phyloP scores from a whole-genome alignment of 2,329 filamentous ascomycete genomes.

The Fusarium sp. region DNA sequence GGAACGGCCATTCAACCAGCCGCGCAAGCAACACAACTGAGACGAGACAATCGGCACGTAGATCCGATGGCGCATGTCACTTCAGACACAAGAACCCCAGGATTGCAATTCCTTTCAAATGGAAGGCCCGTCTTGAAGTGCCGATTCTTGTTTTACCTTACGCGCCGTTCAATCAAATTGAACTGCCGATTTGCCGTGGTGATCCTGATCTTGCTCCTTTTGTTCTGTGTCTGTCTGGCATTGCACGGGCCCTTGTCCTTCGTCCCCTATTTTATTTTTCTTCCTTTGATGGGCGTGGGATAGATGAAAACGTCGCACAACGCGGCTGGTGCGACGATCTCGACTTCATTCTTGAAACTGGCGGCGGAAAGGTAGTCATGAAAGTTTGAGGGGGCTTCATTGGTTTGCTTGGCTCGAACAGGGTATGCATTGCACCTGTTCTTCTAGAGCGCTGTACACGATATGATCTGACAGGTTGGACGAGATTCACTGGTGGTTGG shows the following conservation, averaged over 20 bases:
- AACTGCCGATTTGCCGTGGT: slow-evolving; percentile 15
- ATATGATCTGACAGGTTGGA: neutral
- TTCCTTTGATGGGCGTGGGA: neutral
- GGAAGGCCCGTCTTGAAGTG: neutral
- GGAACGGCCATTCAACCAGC: slow-evolving; percentile 3
- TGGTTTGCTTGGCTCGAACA: neutral
- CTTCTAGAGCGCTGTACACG: neutral
- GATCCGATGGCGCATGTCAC: slow-evolving; percentile 9
- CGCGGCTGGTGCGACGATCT: slow-evolving; percentile 18
- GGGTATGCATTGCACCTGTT: slow-evolving; percentile 14
- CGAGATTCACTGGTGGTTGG: neutral
- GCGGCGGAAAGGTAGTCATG: neutral
- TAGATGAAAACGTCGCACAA: slow-evolving; percentile 11
- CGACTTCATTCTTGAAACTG: slow-evolving; percentile 23
- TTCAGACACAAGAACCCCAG: neutral
- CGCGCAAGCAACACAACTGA: slow-evolving; percentile 22
- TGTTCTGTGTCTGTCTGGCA: neutral
- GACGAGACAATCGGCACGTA: slow-evolving; percentile 11
- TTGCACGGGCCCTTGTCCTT: neutral
- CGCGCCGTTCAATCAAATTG: neutral
- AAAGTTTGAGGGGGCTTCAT: neutral
- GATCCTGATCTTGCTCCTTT: slow-evolving; percentile 1
- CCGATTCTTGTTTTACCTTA: neutral
- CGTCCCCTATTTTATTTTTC: neutral
- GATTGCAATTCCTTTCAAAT: too few species aligned